A percentile compares a stretch with the other conserved stretches of the same genome.
Evolutionary conservation across 768 basidiomycete species (phyloP).

Genomic region (Daedalea quercina): DNA sequence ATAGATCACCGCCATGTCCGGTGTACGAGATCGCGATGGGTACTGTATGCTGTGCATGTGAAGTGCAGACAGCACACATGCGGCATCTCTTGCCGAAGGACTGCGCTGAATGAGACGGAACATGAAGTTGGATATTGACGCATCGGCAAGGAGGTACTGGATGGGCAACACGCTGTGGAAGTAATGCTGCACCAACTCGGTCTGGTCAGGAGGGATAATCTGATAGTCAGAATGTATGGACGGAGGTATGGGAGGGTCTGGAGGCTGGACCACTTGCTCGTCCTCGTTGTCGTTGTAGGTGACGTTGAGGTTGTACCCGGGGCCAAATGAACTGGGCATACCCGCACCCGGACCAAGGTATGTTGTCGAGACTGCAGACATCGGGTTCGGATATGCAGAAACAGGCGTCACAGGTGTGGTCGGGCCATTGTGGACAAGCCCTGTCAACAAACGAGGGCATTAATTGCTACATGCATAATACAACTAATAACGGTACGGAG

Average conservation of each 20-base stretch:
- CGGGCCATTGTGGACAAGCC: constrained; percentile 24
- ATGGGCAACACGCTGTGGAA: constrained; percentile 54
- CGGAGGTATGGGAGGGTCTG: constrained; percentile 11
- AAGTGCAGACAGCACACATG: constrained; percentile 55
- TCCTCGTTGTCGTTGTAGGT: constrained; percentile 13
- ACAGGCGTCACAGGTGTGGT: constrained; percentile 3
- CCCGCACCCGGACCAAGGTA: constrained; percentile 2
- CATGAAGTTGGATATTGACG: constrained; percentile 39
- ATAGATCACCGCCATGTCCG: constrained; percentile 15
- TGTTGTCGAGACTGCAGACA: constrained; percentile 7
- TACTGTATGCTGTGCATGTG: constrained; percentile 33
- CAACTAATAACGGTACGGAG: constrained; percentile 63
- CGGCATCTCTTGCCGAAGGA: constrained; percentile 47
- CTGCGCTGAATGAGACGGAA: constrained; percentile 40
- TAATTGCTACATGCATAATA: constrained; percentile 66
- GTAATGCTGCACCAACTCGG: constrained; percentile 38
- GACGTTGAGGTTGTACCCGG: constrained; percentile 14
- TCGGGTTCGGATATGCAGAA: constrained; percentile 6
- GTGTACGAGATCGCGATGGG: constrained; percentile 4
- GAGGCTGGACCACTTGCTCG: constrained; percentile 10
- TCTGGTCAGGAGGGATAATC: constrained; percentile 18
- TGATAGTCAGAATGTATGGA: constrained; percentile 12
- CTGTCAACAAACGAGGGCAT: constrained; percentile 50
- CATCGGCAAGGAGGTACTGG: constrained; percentile 66
- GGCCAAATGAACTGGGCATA: constrained; percentile 11